Conservation (phyloP, 2,329 filamentous ascomycete genomes). For the Penicillium sp. region DNA sequence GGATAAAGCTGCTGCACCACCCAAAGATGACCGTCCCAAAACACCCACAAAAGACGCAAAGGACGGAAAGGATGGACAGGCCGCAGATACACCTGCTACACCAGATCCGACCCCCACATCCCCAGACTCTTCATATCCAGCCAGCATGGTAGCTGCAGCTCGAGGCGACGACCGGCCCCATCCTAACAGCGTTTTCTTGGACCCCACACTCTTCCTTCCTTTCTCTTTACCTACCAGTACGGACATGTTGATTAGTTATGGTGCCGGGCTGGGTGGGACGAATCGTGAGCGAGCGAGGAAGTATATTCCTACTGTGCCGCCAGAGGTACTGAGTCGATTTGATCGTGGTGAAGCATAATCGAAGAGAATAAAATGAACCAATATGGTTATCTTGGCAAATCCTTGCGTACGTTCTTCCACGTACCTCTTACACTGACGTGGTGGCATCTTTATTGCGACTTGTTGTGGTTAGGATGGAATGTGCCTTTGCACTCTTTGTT, state of each 20-base stretch:
- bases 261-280: conserved; percentile 88
- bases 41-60: conserved; percentile 24
- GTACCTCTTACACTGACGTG: no score
- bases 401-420: no score
- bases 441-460: neutral
- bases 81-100: conserved; percentile 17
- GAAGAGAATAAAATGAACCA: neutral
- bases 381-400: no score
- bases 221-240: conserved; percentile 95
- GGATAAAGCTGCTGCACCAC: conserved; percentile 19
- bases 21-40: conserved; percentile 26
- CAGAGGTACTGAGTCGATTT: conserved; percentile 87
- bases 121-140: conserved; percentile 27
- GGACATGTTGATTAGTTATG: conserved; percentile 95
- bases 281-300: conserved; percentile 90
- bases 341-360: conserved; percentile 53
- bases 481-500: conserved; percentile 4
- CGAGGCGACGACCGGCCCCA: conserved; percentile 31
- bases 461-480: neutral
- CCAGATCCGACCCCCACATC: conserved; percentile 23
- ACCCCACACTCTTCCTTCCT: conserved; percentile 88
- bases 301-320: conserved; percentile 92
- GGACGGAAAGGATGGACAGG: no score
- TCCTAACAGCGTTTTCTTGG: conserved; percentile 63
- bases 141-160: conserved; percentile 15